phyloP scores from a whole-genome alignment of 495 filamentous ascomycete species.

The Aspergillus coremiiformis region DNA sequence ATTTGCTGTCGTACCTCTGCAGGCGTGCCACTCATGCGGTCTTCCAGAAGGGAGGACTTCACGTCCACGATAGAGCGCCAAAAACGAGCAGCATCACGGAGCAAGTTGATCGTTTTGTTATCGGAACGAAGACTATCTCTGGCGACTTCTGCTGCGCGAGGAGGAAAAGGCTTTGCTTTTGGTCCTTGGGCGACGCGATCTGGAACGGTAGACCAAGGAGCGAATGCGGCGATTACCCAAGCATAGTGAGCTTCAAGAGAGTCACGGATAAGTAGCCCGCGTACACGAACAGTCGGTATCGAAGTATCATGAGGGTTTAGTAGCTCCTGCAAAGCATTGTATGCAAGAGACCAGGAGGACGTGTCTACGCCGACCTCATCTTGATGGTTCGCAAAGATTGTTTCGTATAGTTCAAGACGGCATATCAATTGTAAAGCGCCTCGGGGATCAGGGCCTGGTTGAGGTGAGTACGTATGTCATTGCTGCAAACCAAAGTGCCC shows the following conservation, averaged over 20 bases:
- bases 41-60: constrained; percentile 40
- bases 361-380: constrained; percentile 41
- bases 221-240: constrained; percentile 68
- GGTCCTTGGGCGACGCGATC: constrained; percentile 29
- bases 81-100: constrained; percentile 57
- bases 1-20: constrained; percentile 45
- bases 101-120: constrained; percentile 59
- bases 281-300: constrained; percentile 19
- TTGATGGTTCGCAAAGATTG: constrained; percentile 59
- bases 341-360: constrained; percentile 34
- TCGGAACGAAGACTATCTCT: constrained; percentile 73
- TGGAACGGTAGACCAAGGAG: constrained; percentile 64
- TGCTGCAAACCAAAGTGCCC: neutral
- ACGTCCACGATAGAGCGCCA: constrained; percentile 50
- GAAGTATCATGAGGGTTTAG: constrained; percentile 14
- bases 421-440: constrained; percentile 65
- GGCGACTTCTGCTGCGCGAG: constrained; percentile 49
- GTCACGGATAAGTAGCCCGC: constrained; percentile 48
- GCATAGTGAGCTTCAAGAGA: constrained; percentile 56
- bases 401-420: constrained; percentile 64
- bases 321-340: constrained; percentile 29
- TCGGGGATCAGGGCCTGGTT: constrained; percentile 59
- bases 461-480: neutral
- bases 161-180: constrained; percentile 42
- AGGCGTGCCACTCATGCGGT: constrained; percentile 23